A percentile compares a stretch with the other conserved stretches of the same genome.
phyloP scores from a whole-genome alignment of 2,329 filamentous ascomycete genomes.

The Niveomyces coronatus region DNA sequence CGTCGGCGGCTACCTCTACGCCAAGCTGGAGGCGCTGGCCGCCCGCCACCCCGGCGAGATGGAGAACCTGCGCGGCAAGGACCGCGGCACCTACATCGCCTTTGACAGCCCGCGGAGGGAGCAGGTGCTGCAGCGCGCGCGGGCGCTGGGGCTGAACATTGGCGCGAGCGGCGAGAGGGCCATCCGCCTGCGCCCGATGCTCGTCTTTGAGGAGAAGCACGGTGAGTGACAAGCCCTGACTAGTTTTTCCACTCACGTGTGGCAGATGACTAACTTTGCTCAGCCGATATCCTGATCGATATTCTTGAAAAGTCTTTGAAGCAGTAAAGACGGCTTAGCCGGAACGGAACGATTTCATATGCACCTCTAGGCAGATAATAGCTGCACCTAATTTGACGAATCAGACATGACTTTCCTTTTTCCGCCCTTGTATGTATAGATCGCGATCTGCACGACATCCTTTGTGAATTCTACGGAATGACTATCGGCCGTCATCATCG shows the following conservation, averaged over 20 bases:
- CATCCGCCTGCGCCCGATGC: slow-evolving; percentile 10
- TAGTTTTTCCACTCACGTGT: too few relatives aligned
- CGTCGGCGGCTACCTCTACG: slow-evolving; percentile 70
- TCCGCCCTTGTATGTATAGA: too few relatives aligned
- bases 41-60: slow-evolving; percentile 66
- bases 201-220: slow-evolving; percentile 9
- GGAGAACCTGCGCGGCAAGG: slow-evolving; percentile 75
- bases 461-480: too few relatives aligned
- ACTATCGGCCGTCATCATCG: too few relatives aligned
- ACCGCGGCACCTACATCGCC: slow-evolving; percentile 83
- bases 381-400: too few relatives aligned
- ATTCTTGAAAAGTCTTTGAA: slow-evolving; percentile 5
- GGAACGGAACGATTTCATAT: too few relatives aligned
- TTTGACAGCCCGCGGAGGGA: slow-evolving; percentile 78
- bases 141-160: slow-evolving; percentile 7
- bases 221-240: slow-evolving; percentile 5
- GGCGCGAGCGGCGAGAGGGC: slow-evolving; percentile 9
- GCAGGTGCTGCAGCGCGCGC: slow-evolving; percentile 54
- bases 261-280: slow-evolving; percentile 1
- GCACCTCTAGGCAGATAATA: too few relatives aligned
- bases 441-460: too few relatives aligned
- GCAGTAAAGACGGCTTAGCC: slow-evolving; percentile 2
- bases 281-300: slow-evolving; percentile 11
- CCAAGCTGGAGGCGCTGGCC: slow-evolving; percentile 56
- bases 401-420: too few relatives aligned